These are phyloP conservation scores for Terfezia claveryi DNA, from an alignment of 495 filamentous ascomycete species.

Conservation along the genomic window DNA sequence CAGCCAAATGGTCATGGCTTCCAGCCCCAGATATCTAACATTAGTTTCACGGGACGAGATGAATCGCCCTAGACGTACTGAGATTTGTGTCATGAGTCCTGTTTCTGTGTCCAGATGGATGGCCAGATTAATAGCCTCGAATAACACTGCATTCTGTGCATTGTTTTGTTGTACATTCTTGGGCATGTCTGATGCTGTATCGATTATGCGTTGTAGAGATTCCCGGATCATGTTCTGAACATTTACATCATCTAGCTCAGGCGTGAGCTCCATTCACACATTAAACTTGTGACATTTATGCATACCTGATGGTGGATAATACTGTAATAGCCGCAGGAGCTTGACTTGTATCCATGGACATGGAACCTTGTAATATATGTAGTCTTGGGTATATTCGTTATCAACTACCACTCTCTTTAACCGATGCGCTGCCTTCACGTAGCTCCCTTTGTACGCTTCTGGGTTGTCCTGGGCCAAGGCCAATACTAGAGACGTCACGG, in stretches of 20 bases:
- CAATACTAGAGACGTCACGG: conserved; percentile 93
- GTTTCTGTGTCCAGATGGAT: conserved; percentile 98
- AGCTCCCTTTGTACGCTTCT: conserved; percentile 82
- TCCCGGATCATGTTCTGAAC: conserved; percentile 82
- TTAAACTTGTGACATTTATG: background rate
- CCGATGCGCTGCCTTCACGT: conserved; percentile 74
- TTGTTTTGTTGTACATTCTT: conserved; percentile 99
- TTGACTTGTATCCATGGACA: conserved; percentile 99
- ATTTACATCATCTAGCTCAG: conserved; percentile 56
- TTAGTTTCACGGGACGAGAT: conserved; percentile 96
- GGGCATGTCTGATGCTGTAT: conserved; percentile 72
- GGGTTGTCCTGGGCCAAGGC: conserved; percentile 78
- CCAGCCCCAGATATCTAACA: conserved; percentile 86
- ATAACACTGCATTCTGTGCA: conserved; percentile 92
- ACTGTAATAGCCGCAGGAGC: conserved; percentile 71
- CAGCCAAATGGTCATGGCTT: conserved; percentile 98
- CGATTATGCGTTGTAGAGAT: conserved; percentile 71
- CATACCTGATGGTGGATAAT: conserved; percentile 84
- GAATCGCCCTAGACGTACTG: conserved; percentile 79
- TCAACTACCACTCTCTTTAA: conserved; percentile 79
- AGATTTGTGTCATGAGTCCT: conserved; percentile 89
- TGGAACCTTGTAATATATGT: conserved; percentile 95
- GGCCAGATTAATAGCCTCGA: conserved; percentile 95
- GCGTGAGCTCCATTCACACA: conserved; percentile 4
- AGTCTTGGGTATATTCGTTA: conserved; percentile 66